Evolutionary conservation across 139 green algal genomes (phyloP), one percentile per base, ranked within the genome.

Genomic region (Chlamydomonas urium): DNA sequence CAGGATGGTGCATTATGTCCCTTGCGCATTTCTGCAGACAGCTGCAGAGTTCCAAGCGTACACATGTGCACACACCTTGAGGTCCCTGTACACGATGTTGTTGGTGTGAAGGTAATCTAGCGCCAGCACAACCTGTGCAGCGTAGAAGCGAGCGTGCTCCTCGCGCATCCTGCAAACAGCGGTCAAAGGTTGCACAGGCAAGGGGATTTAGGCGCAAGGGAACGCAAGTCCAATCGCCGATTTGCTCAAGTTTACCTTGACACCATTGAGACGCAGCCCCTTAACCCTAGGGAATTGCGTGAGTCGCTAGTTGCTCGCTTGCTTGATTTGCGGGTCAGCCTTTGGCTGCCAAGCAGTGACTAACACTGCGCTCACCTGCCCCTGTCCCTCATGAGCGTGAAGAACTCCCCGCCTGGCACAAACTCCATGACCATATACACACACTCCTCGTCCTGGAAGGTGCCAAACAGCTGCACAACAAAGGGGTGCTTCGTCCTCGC

Each of bases 391-490:
- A 71, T n/a, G 6, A 90, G 76, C 0, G 68, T 78, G 83, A 93
- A 94, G 68, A 96, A 85, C 80, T 96, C 90, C 1, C 91, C 87
- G 3, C 91, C 91, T 17, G 77, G 61, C 60, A 93, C 86, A 63
- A 82, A 93, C 63, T 97, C 90, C 86, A 93, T 83, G 0, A 93
- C 81, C 26, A 96, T 74, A 75, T 93, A 91, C 8, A 96, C 65
- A 59, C 75, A 87, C n/a, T 80, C 47, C 0, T 70, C 65, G 53
- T 95, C 88, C 76, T 96, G 92, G 76, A 91, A 96, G 33, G 66
- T 72, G 32, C 66, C 77, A 0, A 75, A 48, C 37, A 93, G 57
- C 36, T 79, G 78, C 24, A 93, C 80, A 45, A 94, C 60, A 78
- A 91, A 91, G 6, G 87, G 82, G 79, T 90, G 75, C 32, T 86